Base-by-base conservation (phyloP, 345 rosid genomes). In the Eucalyptus urophylla region DNA sequence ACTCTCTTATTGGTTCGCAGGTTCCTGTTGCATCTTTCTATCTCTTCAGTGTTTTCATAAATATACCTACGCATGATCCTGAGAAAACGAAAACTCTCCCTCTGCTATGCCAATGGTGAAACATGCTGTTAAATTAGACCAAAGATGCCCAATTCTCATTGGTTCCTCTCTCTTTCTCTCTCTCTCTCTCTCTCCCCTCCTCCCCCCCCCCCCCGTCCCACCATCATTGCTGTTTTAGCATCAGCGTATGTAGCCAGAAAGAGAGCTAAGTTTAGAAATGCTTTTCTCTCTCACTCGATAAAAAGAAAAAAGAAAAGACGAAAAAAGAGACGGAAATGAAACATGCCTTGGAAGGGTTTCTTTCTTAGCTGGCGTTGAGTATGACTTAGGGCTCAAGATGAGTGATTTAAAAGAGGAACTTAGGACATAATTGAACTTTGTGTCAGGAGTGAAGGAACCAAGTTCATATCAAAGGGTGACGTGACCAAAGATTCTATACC, bases 401-500 rank as follows among this genome's bases (percentile, higher is more conserved):
- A 89, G 47, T 56, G 44, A 86, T 49, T 86, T 62, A 86, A 50
- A 87, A 54, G 22, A 33, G 56, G 17, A 54, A 58, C 76, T n/a
- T 25, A 60, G 87, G 80, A 88, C 62, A 90, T 80, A 86, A 93
- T 40, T 22, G 85, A 76, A 76, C 47, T 76, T 40, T 40, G 3
- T 76, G 85, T 40, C 47, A 92, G 92, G 93, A 92, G 92, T 90
- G 92, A 92, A 94, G 92, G 92, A 72, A 94, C 92, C 94, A 90
- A 56, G 91, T 89, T 91, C 96, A 76, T 76, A 76, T 76, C 85
- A 21, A 40, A 76, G 47, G 47, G 85, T 40, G 98, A 95, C 95
- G 96, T 93, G 92, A 94, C 95, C 93, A 94, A 93, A 94, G 96
- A 95, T 97, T 95, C 95, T 92, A 76, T 40, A 76, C 85, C 85